Percentiles rank a stretch among this genome's conserved stretches.
phyloP scores from a whole-genome alignment of 75 land plant genomes.

The Picea sitchensis region DNA sequence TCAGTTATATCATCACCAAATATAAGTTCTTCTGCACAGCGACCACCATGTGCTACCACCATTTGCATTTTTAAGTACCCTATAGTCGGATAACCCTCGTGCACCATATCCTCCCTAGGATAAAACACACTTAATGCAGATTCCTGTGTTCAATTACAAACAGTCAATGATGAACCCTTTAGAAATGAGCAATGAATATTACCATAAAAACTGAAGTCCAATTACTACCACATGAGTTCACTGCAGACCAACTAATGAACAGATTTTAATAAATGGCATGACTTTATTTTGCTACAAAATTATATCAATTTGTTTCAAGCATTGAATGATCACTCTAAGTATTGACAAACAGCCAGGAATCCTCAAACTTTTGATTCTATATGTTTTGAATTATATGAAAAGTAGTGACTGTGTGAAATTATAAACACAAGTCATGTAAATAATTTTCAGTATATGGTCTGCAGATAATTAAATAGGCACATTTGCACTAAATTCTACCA shows the following conservation, averaged over 20 bases:
- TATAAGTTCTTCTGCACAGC: conserved; percentile 85
- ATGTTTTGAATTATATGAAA: too few species aligned
- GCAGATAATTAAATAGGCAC: neutral
- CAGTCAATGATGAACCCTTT: too few species aligned
- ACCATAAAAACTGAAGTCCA: neutral
- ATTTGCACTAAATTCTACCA: neutral
- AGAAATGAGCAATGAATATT: neutral
- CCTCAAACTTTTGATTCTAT: neutral
- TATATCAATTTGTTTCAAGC: too few species aligned
- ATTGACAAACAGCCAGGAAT: too few species aligned
- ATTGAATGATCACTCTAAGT: too few species aligned
- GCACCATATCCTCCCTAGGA: conserved; percentile 81
- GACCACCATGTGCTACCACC: conserved; percentile 99
- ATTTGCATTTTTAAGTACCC: conserved; percentile 98
- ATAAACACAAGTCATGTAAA: neutral
- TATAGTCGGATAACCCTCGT: conserved; percentile 77
- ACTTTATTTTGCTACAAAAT: neutral
- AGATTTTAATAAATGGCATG: neutral
- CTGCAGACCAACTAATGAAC: neutral
- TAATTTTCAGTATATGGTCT: neutral
- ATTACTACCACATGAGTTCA: neutral
- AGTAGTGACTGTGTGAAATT: neutral
- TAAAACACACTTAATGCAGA: conserved; percentile 78
- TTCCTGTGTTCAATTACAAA: conserved; percentile 48
- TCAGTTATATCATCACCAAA: conserved; percentile 87